phyloP scores from a whole-genome alignment of 2,329 filamentous ascomycete species.

The Aspergillus sojae region DNA sequence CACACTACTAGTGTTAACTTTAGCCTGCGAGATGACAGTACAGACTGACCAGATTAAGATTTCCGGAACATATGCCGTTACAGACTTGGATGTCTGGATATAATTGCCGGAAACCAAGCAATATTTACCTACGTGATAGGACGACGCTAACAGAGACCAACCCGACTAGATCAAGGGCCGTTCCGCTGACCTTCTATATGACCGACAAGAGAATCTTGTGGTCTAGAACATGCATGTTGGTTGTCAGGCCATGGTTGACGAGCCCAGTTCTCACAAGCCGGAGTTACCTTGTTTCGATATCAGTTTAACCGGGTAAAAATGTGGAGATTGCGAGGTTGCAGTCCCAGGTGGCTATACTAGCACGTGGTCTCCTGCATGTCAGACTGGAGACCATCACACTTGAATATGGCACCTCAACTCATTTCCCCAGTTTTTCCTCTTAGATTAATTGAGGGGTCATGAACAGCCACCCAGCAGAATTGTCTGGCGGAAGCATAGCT shows the following conservation, averaged over 20 bases:
- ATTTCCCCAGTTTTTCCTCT: neutral
- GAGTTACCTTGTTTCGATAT: neutral
- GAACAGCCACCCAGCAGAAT: neutral
- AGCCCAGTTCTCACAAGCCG: neutral
- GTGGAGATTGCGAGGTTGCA: neutral
- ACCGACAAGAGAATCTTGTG: neutral
- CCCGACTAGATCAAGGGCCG: neutral
- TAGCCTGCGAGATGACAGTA: neutral
- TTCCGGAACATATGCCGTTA: neutral
- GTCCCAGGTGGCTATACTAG: neutral
- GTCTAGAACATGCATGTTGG: neutral
- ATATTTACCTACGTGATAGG: neutral
- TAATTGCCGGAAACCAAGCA: neutral
- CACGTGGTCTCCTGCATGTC: neutral
- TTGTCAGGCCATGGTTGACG: neutral
- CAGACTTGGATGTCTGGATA: neutral
- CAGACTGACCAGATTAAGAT: neutral
- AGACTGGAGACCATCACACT: neutral
- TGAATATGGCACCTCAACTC: neutral
- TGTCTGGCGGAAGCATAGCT: neutral
- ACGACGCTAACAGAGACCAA: neutral
- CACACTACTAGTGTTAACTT: neutral
- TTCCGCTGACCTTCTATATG: neutral
- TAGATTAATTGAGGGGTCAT: neutral
- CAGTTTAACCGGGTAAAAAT: neutral